phyloP scores from a whole-genome alignment of 139 green algal genomes.

The Chlorella sp. region DNA sequence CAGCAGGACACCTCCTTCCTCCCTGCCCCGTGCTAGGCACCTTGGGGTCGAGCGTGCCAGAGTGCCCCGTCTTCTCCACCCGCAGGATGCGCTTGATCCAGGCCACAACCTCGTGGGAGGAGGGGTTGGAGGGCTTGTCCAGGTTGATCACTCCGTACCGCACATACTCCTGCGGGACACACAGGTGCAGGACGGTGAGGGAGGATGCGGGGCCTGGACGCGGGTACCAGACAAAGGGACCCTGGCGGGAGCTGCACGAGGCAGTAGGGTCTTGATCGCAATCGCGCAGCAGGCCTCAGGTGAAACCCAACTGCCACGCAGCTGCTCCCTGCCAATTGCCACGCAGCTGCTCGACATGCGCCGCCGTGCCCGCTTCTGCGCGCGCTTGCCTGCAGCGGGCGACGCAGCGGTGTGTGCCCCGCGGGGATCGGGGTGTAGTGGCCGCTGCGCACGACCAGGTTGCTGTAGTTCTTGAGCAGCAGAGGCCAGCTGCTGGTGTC shows the following conservation, averaged over 20 bases:
- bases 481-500: constrained; percentile 97
- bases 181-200: not conserved
- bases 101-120: constrained; percentile 96
- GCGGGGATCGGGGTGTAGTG: constrained; percentile 99
- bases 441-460: constrained; percentile 93
- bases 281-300: not conserved
- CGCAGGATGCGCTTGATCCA: constrained; percentile 97
- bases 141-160: constrained; percentile 98
- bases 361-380: not conserved
- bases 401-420: constrained; percentile 90
- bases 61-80: constrained; percentile 99
- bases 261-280: not conserved
- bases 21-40: too few species aligned
- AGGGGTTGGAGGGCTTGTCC: constrained; percentile 98
- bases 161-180: constrained; percentile 86
- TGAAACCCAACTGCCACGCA: not conserved
- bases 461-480: constrained; percentile 97
- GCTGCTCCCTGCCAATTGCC: not conserved
- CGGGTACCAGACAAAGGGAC: not conserved
- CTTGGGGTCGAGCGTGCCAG: constrained; percentile 41
- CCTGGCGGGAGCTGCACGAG: not conserved
- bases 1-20: too few species aligned
- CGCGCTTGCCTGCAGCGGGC: constrained; percentile 62
- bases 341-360: not conserved
- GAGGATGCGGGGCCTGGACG: too few species aligned